Evolutionary conservation across 768 basidiomycete genomes (phyloP).

Genomic region (Naganishia vishniacii): DNA sequence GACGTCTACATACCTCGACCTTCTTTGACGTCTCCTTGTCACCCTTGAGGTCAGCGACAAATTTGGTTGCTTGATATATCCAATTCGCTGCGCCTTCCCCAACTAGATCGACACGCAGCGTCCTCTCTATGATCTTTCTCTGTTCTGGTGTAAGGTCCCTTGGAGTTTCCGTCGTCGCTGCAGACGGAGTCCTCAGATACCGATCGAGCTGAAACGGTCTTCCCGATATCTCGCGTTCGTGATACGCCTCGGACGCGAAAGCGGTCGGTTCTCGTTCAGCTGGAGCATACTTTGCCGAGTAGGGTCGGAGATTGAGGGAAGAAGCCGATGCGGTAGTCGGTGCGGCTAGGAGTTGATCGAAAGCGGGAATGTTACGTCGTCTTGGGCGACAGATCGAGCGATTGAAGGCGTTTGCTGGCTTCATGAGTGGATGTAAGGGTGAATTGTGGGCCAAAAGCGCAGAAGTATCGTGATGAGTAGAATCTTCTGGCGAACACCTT

Average conservation of each 20-base stretch:
- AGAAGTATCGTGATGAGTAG: no score
- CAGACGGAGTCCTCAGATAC: neutral
- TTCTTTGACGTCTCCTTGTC: constrained; percentile 55
- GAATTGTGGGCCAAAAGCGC: neutral
- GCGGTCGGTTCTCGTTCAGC: neutral
- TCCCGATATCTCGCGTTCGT: constrained; percentile 7
- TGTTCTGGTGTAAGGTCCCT: constrained; percentile 37
- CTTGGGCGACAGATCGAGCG: constrained; percentile 3
- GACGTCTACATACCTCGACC: constrained; percentile 68
- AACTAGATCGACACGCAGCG: constrained; percentile 84
- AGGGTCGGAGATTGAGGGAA: constrained; percentile 1
- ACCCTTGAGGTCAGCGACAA: constrained; percentile 54
- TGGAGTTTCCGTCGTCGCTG: constrained; percentile 32
- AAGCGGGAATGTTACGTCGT: neutral
- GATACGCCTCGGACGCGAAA: constrained; percentile 22
- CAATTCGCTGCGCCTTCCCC: constrained; percentile 94
- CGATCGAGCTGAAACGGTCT: neutral
- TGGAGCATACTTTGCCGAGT: constrained; percentile 15
- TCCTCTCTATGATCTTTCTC: constrained; percentile 41
- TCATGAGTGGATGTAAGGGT: constrained; percentile 3
- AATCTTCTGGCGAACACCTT: no score
- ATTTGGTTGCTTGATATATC: constrained; percentile 85
- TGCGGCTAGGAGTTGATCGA: neutral
- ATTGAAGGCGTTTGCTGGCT: neutral
- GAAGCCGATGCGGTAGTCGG: neutral